Evolutionary conservation across 2,329 filamentous ascomycete genomes (phyloP).

Genomic region (Madurella mycetomatis): DNA sequence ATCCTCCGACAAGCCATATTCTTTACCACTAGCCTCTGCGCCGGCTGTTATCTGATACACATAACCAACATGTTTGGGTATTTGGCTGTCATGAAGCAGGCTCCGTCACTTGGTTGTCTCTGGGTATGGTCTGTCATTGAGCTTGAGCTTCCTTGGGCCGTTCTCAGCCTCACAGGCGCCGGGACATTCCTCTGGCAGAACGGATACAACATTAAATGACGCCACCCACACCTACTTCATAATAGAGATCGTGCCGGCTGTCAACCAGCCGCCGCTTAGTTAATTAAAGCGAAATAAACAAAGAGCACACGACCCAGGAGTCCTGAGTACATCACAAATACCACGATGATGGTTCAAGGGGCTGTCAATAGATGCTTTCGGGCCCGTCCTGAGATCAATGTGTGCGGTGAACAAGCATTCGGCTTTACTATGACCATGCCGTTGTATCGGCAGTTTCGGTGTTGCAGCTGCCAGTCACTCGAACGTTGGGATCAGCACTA

Average conservation of each 20-base stretch:
- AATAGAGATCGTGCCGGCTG: neutral
- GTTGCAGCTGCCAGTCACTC: too few relatives aligned
- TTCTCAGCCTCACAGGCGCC: conserved; percentile 47
- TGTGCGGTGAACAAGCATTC: too few relatives aligned
- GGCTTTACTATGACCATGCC: too few relatives aligned
- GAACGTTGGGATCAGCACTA: too few relatives aligned
- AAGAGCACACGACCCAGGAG: too few relatives aligned
- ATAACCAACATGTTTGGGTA: conserved; percentile 78
- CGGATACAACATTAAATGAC: conserved; percentile 45
- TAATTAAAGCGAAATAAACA: too few relatives aligned
- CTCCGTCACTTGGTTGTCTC: conserved; percentile 80
- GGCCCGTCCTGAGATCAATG: too few relatives aligned
- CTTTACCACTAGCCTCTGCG: conserved; percentile 52
- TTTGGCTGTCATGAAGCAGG: conserved; percentile 84
- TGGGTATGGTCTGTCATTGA: conserved; percentile 95
- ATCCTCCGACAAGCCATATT: conserved; percentile 58
- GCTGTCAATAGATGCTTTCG: too few relatives aligned
- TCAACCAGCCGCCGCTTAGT: neutral
- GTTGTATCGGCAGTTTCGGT: too few relatives aligned
- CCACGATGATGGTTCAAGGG: too few relatives aligned
- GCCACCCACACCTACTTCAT: neutral
- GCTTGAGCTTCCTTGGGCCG: conserved; percentile 65
- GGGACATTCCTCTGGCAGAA: conserved; percentile 44
- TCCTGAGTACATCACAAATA: too few relatives aligned
- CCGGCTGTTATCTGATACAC: conserved; percentile 76